Evolutionary conservation across 2,329 filamentous ascomycete species (phyloP).

Genomic region (Sarocladium oryzae): DNA sequence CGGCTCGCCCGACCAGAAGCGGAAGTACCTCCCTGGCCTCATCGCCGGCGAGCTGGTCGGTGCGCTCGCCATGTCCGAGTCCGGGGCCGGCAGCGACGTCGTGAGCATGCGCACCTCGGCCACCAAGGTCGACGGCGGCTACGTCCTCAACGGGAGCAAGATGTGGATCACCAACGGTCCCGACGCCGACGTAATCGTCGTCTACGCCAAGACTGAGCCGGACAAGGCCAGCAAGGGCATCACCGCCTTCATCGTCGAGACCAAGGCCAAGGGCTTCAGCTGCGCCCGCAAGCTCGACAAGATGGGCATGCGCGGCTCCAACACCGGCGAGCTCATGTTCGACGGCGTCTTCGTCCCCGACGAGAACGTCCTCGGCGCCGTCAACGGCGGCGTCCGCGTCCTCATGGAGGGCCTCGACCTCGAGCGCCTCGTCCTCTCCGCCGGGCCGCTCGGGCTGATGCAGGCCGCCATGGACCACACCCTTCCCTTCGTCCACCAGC

Average conservation of each 20-base stretch:
- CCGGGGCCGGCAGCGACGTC: constrained; percentile 84
- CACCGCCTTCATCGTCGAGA: constrained; percentile 86
- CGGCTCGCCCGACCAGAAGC: constrained; percentile 72
- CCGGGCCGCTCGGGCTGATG: constrained; percentile 91
- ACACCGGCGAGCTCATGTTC: constrained; percentile 90
- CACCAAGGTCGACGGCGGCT: constrained; percentile 75
- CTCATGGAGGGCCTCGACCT: constrained; percentile 96
- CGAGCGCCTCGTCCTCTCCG: constrained; percentile 84
- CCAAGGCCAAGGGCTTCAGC: constrained; percentile 65
- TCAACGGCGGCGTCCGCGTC: constrained; percentile 81
- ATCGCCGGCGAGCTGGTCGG: constrained; percentile 77
- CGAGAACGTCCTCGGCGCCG: constrained; percentile 70
- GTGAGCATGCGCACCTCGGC: constrained; percentile 91
- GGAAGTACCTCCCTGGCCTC: constrained; percentile 70
- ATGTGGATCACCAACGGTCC: constrained; percentile 99
- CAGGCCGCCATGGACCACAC: constrained; percentile 80
- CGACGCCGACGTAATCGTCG: constrained; percentile 84
- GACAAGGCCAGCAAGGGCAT: constrained; percentile 80
- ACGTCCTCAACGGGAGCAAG: constrained; percentile 80
- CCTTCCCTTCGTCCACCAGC: constrained; percentile 81
- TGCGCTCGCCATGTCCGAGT: constrained; percentile 91
- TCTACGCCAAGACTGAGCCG: constrained; percentile 94
- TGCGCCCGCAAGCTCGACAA: constrained; percentile 92
- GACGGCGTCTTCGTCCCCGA: constrained; percentile 83
- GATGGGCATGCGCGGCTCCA: constrained; percentile 94